Conservation (phyloP, 345 rosid genomes). For the Eucalyptus sp. region DNA sequence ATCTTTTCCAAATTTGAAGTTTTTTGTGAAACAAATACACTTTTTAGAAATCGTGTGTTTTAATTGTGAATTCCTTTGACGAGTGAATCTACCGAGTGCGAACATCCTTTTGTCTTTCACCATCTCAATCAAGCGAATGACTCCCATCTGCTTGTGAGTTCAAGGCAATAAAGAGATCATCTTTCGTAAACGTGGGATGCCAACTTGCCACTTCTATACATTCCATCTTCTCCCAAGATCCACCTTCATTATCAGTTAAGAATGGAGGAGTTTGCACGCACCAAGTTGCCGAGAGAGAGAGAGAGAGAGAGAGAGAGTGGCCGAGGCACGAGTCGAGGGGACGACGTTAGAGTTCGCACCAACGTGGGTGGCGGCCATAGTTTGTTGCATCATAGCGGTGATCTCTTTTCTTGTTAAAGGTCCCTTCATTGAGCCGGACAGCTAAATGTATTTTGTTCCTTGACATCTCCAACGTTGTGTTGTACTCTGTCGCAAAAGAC, state of each 20-base stretch:
- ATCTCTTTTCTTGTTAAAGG: slow-evolving; percentile 60
- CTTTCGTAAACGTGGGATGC: neutral
- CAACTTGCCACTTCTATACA: neutral
- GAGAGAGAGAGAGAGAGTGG: slow-evolving; percentile 2
- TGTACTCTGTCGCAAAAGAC: too few relatives aligned
- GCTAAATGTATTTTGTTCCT: neutral
- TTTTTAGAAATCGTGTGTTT: neutral
- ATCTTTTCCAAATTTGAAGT: too few relatives aligned
- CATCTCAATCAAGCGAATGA: neutral
- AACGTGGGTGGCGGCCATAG: slow-evolving; percentile 79
- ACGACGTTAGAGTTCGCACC: slow-evolving; percentile 57
- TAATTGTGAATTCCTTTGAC: neutral
- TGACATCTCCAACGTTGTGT: neutral
- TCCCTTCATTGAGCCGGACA: slow-evolving; percentile 45
- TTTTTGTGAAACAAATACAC: neutral
- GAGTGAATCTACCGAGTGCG: neutral
- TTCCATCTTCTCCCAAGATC: neutral
- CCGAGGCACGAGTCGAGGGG: slow-evolving; percentile 24
- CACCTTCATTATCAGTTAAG: neutral
- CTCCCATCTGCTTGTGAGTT: neutral
- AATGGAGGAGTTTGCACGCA: neutral
- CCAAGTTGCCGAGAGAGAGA: neutral
- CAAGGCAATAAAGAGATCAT: neutral
- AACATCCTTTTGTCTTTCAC: neutral
- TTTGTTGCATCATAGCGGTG: slow-evolving; percentile 56